Conservation (phyloP, 768 basidiomycete genomes). For the Astraeus odoratus region DNA sequence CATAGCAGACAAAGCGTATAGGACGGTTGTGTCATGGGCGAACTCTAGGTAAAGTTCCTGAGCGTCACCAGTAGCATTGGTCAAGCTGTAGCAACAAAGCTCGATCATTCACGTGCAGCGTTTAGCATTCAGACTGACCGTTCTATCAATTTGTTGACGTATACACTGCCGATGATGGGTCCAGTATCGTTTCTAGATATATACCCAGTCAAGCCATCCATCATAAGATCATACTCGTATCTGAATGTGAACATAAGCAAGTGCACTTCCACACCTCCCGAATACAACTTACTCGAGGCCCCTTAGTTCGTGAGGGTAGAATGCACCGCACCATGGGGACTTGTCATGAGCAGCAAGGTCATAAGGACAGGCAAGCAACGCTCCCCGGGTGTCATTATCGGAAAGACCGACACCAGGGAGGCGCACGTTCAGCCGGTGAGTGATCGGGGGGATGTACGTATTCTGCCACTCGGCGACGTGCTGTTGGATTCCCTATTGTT, state of each 20-base stretch:
- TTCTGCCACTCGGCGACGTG: conserved; percentile 24
- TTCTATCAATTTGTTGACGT: conserved; percentile 32
- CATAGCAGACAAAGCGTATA: conserved; percentile 32
- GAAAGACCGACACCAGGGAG: conserved; percentile 29
- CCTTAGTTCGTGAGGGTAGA: conserved; percentile 28
- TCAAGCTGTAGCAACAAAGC: conserved; percentile 18
- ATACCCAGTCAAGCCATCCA: conserved; percentile 33
- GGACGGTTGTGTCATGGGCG: conserved; percentile 36
- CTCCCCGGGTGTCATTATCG: conserved; percentile 31
- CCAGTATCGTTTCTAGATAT: conserved; percentile 26
- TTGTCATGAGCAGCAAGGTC: conserved; percentile 30
- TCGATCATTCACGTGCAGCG: not conserved
- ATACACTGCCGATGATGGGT: conserved; percentile 33
- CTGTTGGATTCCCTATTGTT: conserved; percentile 11
- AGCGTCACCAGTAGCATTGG: conserved; percentile 29
- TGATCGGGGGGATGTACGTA: conserved; percentile 30
- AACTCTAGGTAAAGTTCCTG: conserved; percentile 34
- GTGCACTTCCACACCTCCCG: not conserved
- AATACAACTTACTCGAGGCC: conserved; percentile 28
- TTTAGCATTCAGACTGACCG: conserved; percentile 18
- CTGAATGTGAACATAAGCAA: conserved; percentile 10
- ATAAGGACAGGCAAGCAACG: conserved; percentile 37
- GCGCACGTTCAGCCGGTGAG: conserved; percentile 27
- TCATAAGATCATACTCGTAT: conserved; percentile 36
- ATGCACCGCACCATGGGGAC: conserved; percentile 38